Conservation (phyloP, 805 yeast genomes). For the Candida gorgasii region DNA sequence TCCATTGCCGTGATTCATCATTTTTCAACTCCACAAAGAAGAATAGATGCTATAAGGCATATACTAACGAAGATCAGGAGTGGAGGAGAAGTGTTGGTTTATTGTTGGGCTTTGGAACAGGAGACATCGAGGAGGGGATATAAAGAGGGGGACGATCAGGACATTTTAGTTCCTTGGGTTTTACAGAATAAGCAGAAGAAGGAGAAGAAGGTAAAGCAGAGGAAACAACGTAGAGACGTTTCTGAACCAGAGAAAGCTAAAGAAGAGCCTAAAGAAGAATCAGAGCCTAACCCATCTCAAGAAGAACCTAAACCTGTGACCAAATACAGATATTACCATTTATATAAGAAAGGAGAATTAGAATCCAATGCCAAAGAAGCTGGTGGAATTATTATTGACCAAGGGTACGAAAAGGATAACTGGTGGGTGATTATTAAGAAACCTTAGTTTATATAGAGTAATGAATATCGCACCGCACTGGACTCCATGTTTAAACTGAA, state of each 20-base stretch:
- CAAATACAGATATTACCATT: conserved; percentile 83
- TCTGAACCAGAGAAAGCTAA: conserved; percentile 10
- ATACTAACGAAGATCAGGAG: conserved; percentile 57
- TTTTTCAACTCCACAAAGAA: conserved; percentile 79
- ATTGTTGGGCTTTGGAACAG: conserved; percentile 98
- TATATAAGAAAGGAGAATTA: conserved; percentile 83
- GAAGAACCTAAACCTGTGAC: conserved; percentile 43
- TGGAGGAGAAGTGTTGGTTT: conserved; percentile 74
- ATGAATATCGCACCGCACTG: too few species aligned
- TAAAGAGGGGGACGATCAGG: conserved; percentile 89
- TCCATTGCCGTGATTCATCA: conserved; percentile 96
- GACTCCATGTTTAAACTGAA: conserved; percentile 30
- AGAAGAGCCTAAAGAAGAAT: conserved; percentile 2
- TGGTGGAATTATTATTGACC: conserved; percentile 58
- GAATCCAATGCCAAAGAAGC: conserved; percentile 68
- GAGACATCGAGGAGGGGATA: conserved; percentile 85
- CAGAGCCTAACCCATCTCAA: conserved; percentile 12
- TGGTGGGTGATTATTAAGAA: conserved; percentile 66
- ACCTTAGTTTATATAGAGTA: conserved; percentile 1
- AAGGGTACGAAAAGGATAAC: conserved; percentile 91
- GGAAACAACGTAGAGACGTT: not conserved
- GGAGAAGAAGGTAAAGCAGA: conserved; percentile 18
- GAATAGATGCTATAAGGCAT: conserved; percentile 72
- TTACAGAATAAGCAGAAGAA: conserved; percentile 51
- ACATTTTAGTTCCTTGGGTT: conserved; percentile 96